These are phyloP conservation scores for Cladosporium sp. DNA, from an alignment of 2,329 filamentous ascomycete species.

Conservation along the genomic window DNA sequence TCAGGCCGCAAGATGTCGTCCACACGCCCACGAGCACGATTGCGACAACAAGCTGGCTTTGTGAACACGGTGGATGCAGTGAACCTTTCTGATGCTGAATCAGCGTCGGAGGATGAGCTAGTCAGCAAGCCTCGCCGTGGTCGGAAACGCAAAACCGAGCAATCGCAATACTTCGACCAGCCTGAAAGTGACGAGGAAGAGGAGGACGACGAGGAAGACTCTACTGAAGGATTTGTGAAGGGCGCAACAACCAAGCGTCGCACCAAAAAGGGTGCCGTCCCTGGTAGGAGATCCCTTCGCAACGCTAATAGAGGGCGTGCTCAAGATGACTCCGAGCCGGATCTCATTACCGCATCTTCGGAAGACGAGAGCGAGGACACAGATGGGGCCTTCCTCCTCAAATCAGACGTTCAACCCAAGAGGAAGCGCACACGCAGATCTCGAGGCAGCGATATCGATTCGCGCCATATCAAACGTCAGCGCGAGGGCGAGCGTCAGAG, in stretches of 20 bases:
- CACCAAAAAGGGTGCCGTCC: not conserved
- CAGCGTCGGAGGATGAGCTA: conserved; percentile 17
- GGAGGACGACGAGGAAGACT: not conserved
- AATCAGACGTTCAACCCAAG: conserved; percentile 37
- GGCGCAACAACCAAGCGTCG: not conserved
- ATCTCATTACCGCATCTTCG: conserved; percentile 11
- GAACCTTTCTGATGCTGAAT: conserved; percentile 21
- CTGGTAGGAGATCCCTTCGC: not conserved
- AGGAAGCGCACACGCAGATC: conserved; percentile 33
- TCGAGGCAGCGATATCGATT: not conserved
- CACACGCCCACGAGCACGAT: conserved; percentile 17
- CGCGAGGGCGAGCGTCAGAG: conserved; percentile 38
- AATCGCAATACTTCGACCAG: conserved; percentile 21
- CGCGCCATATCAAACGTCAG: conserved; percentile 15
- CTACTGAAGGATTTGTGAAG: not conserved
- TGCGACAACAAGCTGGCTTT: conserved; percentile 17
- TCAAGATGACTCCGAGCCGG: conserved; percentile 11
- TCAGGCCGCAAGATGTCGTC: conserved; percentile 21
- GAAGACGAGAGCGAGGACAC: conserved; percentile 22
- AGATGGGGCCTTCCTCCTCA: conserved; percentile 24
- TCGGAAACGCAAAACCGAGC: conserved; percentile 22
- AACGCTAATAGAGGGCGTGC: not conserved
- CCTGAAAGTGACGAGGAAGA: conserved; percentile 17
- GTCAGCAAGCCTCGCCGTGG: conserved; percentile 13
- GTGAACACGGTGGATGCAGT: conserved; percentile 28